phyloP scores from a whole-genome alignment of 805 yeast genomes.

The Yarrowia osloensis region DNA sequence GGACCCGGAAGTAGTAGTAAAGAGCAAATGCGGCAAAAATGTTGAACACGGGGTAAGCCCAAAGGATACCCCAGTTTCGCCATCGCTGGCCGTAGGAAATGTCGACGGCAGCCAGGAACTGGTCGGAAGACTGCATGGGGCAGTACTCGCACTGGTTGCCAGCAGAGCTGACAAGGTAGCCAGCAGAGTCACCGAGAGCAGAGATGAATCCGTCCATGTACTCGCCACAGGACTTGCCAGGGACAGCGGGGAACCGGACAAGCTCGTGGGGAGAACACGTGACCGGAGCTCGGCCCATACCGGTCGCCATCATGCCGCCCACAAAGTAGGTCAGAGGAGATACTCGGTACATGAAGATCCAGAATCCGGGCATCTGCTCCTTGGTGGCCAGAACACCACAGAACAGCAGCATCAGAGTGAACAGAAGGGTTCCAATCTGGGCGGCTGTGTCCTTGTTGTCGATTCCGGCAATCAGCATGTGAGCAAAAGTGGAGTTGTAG shows the following conservation, averaged over 20 bases:
- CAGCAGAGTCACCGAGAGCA: constrained; percentile 44
- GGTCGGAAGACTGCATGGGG: constrained; percentile 57
- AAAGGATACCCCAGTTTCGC: constrained; percentile 61
- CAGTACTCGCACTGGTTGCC: constrained; percentile 63
- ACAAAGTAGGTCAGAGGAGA: constrained; percentile 70
- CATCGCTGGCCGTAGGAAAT: constrained; percentile 46
- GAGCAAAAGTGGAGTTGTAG: constrained; percentile 43
- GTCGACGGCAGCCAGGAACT: constrained; percentile 50
- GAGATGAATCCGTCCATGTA: constrained; percentile 49
- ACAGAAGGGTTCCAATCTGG: constrained; percentile 54
- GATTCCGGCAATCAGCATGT: constrained; percentile 49
- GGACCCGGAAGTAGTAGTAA: constrained; percentile 76
- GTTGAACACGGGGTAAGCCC: constrained; percentile 53
- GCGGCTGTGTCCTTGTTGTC: constrained; percentile 53
- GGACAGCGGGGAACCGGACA: constrained; percentile 54
- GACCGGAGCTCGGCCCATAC: constrained; percentile 52
- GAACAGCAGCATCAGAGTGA: constrained; percentile 59
- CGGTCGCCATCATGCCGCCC: constrained; percentile 52
- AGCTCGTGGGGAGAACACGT: constrained; percentile 53
- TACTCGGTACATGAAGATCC: constrained; percentile 76
- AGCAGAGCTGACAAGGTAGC: constrained; percentile 51
- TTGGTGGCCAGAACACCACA: constrained; percentile 65
- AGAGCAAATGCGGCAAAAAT: constrained; percentile 49
- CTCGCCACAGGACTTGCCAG: constrained; percentile 58
- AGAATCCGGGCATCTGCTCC: constrained; percentile 66